phyloP scores from a whole-genome alignment of 2,329 filamentous ascomycete genomes.

The Curvularia verruculosa region DNA sequence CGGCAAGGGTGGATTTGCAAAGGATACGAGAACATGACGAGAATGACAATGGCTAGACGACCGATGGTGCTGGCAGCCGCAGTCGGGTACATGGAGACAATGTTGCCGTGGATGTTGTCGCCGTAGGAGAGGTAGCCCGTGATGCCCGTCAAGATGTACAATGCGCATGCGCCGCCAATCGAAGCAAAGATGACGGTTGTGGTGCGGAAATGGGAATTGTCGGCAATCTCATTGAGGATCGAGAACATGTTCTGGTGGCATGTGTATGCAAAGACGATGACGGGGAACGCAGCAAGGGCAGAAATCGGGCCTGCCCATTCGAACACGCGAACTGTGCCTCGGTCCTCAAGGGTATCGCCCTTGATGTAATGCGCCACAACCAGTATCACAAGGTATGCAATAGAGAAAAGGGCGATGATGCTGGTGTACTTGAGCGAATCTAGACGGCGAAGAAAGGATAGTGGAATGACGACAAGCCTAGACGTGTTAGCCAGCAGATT shows the following conservation, averaged over 20 bases:
- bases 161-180: constrained; percentile 83
- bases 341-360: constrained; percentile 75
- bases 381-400: constrained; percentile 89
- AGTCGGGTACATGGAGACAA: constrained; percentile 73
- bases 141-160: constrained; percentile 90
- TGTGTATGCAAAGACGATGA: constrained; percentile 98
- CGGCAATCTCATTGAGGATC: constrained; percentile 90
- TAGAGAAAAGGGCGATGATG: constrained; percentile 86
- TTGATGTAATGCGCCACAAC: constrained; percentile 89
- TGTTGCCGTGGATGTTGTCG: constrained; percentile 86
- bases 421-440: constrained; percentile 98
- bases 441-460: constrained; percentile 87
- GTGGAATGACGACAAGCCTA: constrained; percentile 87
- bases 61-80: constrained; percentile 87
- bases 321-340: constrained; percentile 76
- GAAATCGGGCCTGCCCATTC: constrained; percentile 79
- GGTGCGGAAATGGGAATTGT: constrained; percentile 79
- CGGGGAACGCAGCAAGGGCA: constrained; percentile 83
- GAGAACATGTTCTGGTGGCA: constrained; percentile 99
- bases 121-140: constrained; percentile 97
- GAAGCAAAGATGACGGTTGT: constrained; percentile 80
- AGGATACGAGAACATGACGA: constrained; percentile 96
- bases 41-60: constrained; percentile 90
- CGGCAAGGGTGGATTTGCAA: constrained; percentile 95
- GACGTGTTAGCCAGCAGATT: constrained; percentile 16